phyloP scores from a whole-genome alignment of 2,329 filamentous ascomycete species.

The Calonectria crousiana region DNA sequence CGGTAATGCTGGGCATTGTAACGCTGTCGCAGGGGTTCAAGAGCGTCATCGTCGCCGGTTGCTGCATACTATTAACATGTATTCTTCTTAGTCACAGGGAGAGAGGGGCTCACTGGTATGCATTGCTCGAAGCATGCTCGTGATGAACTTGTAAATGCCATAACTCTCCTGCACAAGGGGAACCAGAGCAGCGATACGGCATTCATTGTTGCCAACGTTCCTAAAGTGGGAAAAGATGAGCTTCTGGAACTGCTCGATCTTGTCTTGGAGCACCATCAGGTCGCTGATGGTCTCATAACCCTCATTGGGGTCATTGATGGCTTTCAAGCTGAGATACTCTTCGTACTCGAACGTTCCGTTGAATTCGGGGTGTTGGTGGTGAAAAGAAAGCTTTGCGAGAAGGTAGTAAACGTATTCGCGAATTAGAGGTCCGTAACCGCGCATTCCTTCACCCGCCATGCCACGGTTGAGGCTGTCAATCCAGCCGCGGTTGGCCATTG shows the following conservation, averaged over 20 bases:
- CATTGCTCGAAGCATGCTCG: conserved; percentile 99
- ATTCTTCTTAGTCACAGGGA: neutral
- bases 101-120: conserved; percentile 78
- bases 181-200: conserved; percentile 92
- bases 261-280: conserved; percentile 95
- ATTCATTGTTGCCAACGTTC: conserved; percentile 92
- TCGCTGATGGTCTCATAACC: conserved; percentile 97
- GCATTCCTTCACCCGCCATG: conserved; percentile 83
- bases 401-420: conserved; percentile 97
- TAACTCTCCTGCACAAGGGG: conserved; percentile 97
- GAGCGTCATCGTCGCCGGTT: conserved; percentile 91
- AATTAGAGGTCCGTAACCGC: conserved; percentile 92
- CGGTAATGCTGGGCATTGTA: conserved; percentile 98
- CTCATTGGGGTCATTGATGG: conserved; percentile 98
- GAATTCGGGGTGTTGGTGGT: conserved; percentile 96
- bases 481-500: conserved; percentile 89
- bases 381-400: conserved; percentile 94
- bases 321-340: conserved; percentile 97
- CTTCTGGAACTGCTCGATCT: conserved; percentile 99
- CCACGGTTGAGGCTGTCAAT: conserved; percentile 92
- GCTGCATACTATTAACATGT: conserved; percentile 59
- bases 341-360: conserved; percentile 99
- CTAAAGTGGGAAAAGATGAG: conserved; percentile 98
- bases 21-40: conserved; percentile 86
- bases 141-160: conserved; percentile 99